Evolutionary conservation across 306 rosid genomes (phyloP).

Genomic region (Gastrolobium villosum): DNA sequence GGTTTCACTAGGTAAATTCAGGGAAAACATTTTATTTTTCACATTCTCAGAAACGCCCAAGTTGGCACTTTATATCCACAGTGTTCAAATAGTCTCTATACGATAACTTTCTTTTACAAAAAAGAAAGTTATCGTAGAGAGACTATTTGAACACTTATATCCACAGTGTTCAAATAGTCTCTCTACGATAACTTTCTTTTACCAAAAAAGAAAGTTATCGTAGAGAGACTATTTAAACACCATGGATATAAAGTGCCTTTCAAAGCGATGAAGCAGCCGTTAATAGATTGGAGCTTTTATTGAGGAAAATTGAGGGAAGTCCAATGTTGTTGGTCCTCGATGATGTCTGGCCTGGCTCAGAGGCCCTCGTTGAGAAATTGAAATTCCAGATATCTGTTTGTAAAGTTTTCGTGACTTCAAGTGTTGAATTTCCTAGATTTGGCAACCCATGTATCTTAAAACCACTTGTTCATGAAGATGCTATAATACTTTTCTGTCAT

Average conservation of each 20-base stretch:
- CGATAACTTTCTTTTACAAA: constrained; percentile 54
- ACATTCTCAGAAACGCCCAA: constrained; percentile 54
- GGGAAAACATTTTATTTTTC: constrained; percentile 59
- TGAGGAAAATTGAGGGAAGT: constrained; percentile 36
- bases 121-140: no score
- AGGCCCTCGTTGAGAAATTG: constrained; percentile 57
- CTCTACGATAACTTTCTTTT: no score
- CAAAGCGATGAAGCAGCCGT: constrained; percentile 41
- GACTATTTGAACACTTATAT: no score
- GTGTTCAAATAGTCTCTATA: constrained; percentile 49
- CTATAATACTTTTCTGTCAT: constrained; percentile 64
- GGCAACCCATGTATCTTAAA: constrained; percentile 41
- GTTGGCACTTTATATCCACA: constrained; percentile 44
- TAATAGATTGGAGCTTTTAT: constrained; percentile 34
- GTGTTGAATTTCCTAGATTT: constrained; percentile 54
- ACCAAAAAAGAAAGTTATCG: constrained; percentile 54
- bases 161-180: no score
- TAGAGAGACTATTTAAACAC: constrained; percentile 49
- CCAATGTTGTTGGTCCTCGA: constrained; percentile 64
- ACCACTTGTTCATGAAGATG: constrained; percentile 53
- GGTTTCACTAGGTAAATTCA: constrained; percentile 52
- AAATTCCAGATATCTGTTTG: constrained; percentile 47
- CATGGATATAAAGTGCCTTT: constrained; percentile 45
- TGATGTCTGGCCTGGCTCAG: constrained; percentile 77
- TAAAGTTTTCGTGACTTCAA: constrained; percentile 78